Percentiles rank a stretch among this genome's conserved stretches.
Evolutionary conservation across 257 asterid species (phyloP).

Genomic region (Przewalskia tangutica): DNA sequence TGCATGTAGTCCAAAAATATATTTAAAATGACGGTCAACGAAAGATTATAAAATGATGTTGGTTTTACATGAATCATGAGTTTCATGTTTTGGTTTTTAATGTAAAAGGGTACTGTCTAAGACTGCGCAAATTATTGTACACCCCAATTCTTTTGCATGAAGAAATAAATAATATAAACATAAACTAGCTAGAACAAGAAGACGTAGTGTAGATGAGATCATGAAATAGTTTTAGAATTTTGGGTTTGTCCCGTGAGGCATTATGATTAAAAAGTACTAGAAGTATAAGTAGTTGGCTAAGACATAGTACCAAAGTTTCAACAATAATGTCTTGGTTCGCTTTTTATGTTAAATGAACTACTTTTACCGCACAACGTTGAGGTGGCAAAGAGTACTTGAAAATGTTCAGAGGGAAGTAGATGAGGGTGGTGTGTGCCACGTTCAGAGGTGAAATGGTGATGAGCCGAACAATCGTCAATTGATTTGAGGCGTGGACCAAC

Average conservation of each 20-base stretch:
- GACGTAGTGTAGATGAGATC: neutral
- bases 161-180: too few species aligned
- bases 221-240: neutral
- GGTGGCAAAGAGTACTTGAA: neutral
- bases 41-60: neutral
- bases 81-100: neutral
- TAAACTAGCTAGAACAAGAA: neutral
- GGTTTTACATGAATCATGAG: neutral
- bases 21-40: neutral
- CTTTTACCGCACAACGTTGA: neutral
- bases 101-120: neutral
- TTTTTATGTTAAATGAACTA: neutral
- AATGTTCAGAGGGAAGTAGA: too few species aligned
- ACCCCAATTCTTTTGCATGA: neutral
- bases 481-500: neutral
- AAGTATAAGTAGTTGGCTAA: neutral
- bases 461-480: neutral
- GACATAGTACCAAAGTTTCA: neutral
- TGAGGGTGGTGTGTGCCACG: neutral
- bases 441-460: neutral
- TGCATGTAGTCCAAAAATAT: neutral
- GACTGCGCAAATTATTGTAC: neutral
- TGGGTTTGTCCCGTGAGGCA: neutral
- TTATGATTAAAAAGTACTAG: neutral
- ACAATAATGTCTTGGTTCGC: neutral